Conservation (phyloP, 176 grass and related monocot genomes). For the maize (Zea mays) region DNA sequence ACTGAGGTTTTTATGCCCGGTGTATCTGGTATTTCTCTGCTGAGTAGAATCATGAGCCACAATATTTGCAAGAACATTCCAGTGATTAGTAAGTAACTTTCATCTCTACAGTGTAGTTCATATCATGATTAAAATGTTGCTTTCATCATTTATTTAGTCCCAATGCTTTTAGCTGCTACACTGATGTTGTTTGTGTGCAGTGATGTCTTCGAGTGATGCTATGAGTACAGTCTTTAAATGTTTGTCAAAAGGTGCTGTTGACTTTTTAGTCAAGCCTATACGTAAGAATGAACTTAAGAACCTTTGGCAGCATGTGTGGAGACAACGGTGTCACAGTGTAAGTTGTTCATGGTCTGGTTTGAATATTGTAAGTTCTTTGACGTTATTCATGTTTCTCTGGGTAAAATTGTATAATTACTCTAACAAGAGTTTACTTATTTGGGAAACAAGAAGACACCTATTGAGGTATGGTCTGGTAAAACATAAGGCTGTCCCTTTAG, state of each 20-base stretch:
- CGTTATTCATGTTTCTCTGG: conserved; percentile 13
- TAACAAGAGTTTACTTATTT: conserved; percentile 30
- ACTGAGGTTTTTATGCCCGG: conserved; percentile 66
- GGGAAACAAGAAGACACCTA: too few species aligned
- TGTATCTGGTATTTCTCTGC: conserved; percentile 61
- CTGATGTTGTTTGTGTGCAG: conserved; percentile 62
- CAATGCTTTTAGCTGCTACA: conserved; percentile 55
- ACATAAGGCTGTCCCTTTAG: too few species aligned
- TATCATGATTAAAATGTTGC: conserved; percentile 25
- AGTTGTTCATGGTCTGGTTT: conserved; percentile 44
- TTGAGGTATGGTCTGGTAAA: too few species aligned
- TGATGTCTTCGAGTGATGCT: conserved; percentile 96
- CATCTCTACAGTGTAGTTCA: conserved; percentile 3
- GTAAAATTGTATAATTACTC: conserved; percentile 8
- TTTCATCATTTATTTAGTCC: conserved; percentile 35
- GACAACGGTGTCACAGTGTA: conserved; percentile 73
- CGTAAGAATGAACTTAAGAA: conserved; percentile 97
- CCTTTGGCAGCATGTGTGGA: conserved; percentile 95
- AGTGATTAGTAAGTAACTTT: conserved; percentile 78
- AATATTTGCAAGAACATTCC: conserved; percentile 74
- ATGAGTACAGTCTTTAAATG: conserved; percentile 83
- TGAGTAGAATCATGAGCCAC: conserved; percentile 78
- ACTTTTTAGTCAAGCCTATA: conserved; percentile 93
- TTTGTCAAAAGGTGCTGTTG: conserved; percentile 91
- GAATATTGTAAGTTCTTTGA: not conserved